Base-by-base conservation (phyloP, 306 rosid species). In the Carpinus viminea region DNA sequence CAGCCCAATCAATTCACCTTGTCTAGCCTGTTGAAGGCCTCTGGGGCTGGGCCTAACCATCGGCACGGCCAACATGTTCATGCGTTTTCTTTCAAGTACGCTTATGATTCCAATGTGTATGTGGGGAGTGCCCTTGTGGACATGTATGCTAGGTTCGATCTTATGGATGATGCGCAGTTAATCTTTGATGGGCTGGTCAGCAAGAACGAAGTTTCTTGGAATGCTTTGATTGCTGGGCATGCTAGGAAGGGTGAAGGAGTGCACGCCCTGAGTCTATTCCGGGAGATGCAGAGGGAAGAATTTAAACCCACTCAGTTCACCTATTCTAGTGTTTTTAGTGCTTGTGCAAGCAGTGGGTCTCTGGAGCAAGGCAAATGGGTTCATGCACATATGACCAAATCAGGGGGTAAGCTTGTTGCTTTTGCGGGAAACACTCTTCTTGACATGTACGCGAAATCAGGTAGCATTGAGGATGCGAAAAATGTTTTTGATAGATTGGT, bases 281-380 rank as follows among this genome's bases (percentile, higher is more conserved):
- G 36, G 57, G 50, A 70, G 48, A 83, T 79, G 86, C 81, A 31
- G n/a, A 62, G 72, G 72, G 78, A 56, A 47, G 75, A 72, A 10
- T 76, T 75, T 56, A 79, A 65, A 1, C 78, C 84, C 45, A 79
- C 83, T 18, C 81, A 79, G 15, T 83, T 79, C 46, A 83, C 78
- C 54, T 83, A 83, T 79, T 79, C 84, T 5, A 83, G 81, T 21
- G 24, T 83, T 43, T 76, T 80, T 48, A 64, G 72, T 45, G 84
- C 76, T 34, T 79, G 80, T 72, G 84, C 86, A 48, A 34, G 75
- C 69, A 78, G 72, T 50, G 86, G 84, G 20, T 83, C 81, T 75
- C 18, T 75, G 47, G 81, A 83, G 78, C 80, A 79, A 77, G 86
- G 83, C 36, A 79, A 83, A 77, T 83, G 86, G 86, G 80, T 79